Base-by-base conservation (phyloP, 192 early-diverging fungal genomes). In the Coemansia sp. region DNA sequence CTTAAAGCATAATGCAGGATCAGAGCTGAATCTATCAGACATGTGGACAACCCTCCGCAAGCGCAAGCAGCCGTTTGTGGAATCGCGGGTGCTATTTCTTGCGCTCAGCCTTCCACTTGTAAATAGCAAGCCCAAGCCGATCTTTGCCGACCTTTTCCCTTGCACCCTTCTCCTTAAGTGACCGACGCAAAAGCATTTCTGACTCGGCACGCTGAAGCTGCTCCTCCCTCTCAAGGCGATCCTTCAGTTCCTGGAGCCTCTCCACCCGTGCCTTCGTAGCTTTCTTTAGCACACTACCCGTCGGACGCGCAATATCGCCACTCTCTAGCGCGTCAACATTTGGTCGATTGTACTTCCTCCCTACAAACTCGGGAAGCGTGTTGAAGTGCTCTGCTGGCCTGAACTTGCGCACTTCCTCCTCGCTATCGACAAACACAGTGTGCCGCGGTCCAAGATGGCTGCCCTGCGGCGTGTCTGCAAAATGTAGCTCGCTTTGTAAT, bases 31-130 rank as follows among this genome's bases (percentile, higher is more conserved):
- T 30, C 28, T 30, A 30, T 30, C 6, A 6, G 28, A 6, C 28
- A 30, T 30, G 6, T 30, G 28, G 28, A 30, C 28, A 30, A 30
- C n/a, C n/a, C n/a, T 30, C 6, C 28, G 28, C 28, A 44, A 44
- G 38, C 38, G 38, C 12, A 52, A 52, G 25, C 50, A 52, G 32
- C 7, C 32, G 32, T 10, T 10, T 34, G 1, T 34, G 32, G 12
- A 34, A 34, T 34, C 12, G 5, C 32, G 12, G 32, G 5, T 34
- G 9, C 63, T 91, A 96, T 71, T 88, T 92, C 72, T 94, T 94
- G 54, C 95, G 83, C 53, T 90, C 90, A 3, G 88, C 84, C 63
- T 88, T 90, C 96, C 96, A 98, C 78, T 96, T 97, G 84, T 95
- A 96, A 32, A 93, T 79, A 12, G 91, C 73, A 22, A 96, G 71